Conservation (phyloP, 2,329 filamentous ascomycete genomes). For the Lachnellula occidentalis region DNA sequence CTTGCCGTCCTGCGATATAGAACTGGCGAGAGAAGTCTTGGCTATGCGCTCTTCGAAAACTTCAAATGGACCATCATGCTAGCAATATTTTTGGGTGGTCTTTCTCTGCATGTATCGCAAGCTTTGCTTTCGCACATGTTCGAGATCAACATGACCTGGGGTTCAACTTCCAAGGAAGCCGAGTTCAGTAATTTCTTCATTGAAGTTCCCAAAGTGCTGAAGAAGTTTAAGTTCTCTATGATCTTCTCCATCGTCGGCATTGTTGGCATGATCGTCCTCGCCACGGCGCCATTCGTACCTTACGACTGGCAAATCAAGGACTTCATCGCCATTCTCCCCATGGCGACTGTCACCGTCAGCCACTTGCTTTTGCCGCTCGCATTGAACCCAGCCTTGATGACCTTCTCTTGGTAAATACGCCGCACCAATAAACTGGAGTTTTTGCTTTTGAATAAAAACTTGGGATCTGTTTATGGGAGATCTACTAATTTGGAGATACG, state of each 20-base stretch:
- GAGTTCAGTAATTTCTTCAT: slow-evolving; percentile 81
- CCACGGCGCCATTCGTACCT: slow-evolving; percentile 58
- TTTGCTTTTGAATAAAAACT: background rate
- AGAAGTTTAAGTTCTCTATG: slow-evolving; percentile 57
- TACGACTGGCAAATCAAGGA: slow-evolving; percentile 61
- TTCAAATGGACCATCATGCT: slow-evolving; percentile 71
- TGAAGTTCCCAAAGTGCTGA: slow-evolving; percentile 72
- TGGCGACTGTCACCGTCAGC: slow-evolving; percentile 63
- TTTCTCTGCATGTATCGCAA: slow-evolving; percentile 75
- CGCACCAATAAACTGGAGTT: background rate
- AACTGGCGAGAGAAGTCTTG: slow-evolving; percentile 55
- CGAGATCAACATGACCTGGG: slow-evolving; percentile 81
- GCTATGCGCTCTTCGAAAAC: slow-evolving; percentile 54
- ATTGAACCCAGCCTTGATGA: slow-evolving; percentile 75
- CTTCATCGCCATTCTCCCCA: slow-evolving; percentile 71
- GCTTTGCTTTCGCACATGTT: slow-evolving; percentile 79
- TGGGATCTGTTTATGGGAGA: background rate
- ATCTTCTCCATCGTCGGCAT: slow-evolving; percentile 44
- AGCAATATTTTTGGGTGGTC: slow-evolving; percentile 75
- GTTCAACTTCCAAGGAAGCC: slow-evolving; percentile 76
- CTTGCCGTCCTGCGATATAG: slow-evolving; percentile 70
- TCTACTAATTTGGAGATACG: background rate
- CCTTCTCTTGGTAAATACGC: slow-evolving; percentile 61
- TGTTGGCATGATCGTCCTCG: slow-evolving; percentile 54
- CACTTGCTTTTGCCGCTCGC: slow-evolving; percentile 69